These are phyloP conservation scores for Fragaria ananassa DNA, from an alignment of 306 rosid species.

Conservation along the genomic window DNA sequence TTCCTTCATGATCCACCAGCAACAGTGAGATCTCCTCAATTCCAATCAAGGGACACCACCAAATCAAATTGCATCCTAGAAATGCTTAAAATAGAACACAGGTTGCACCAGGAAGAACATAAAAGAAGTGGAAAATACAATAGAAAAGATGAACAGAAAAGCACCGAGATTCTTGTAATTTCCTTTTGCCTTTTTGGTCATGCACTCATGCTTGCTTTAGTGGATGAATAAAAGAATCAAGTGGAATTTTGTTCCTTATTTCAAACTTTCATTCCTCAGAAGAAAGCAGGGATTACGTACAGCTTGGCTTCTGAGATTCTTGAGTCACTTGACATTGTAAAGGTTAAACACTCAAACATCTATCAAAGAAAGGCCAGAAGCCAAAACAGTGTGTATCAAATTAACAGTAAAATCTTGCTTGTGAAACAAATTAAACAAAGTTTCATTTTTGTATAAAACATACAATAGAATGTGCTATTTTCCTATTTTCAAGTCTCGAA, in stretches of 20 bases:
- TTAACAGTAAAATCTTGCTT: background rate
- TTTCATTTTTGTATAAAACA: background rate
- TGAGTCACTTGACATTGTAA: background rate
- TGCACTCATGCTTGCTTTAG: slow-evolving; percentile 26
- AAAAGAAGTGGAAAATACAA: slow-evolving; percentile 10
- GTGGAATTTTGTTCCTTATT: background rate
- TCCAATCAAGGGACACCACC: slow-evolving; percentile 14
- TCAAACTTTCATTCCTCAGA: background rate
- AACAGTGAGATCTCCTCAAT: slow-evolving; percentile 17
- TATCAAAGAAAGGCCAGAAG: background rate
- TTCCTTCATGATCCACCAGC: slow-evolving; percentile 35
- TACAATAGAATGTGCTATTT: background rate
- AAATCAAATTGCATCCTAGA: slow-evolving; percentile 1
- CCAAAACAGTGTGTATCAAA: background rate
- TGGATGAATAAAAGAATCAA: slow-evolving; percentile 15
- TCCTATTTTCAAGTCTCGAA: background rate
- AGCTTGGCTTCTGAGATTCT: background rate
- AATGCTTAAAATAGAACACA: slow-evolving; percentile 15
- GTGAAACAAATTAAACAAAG: too few relatives aligned
- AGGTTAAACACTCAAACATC: background rate
- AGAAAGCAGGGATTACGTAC: background rate
- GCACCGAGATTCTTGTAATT: slow-evolving; percentile 15
- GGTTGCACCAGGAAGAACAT: slow-evolving; percentile 6
- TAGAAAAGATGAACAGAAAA: background rate
- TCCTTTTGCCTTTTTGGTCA: background rate